Conservation (phyloP, 192 early-diverging fungal genomes). For the Rhizophagus prolifer region DNA sequence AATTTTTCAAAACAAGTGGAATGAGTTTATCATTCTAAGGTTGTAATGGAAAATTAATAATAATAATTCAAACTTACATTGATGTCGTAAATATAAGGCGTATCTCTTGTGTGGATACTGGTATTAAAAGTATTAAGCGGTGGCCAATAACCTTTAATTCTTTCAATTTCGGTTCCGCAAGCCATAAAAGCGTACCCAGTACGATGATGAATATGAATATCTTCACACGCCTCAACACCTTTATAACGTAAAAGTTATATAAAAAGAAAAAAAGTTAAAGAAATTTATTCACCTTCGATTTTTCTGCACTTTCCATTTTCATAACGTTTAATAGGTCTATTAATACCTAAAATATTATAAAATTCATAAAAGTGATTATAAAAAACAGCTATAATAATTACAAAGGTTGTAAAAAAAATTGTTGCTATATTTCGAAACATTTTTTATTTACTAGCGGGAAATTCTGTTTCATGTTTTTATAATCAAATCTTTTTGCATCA, state of each 20-base stretch:
- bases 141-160: constrained; percentile 46
- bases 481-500: too few relatives aligned
- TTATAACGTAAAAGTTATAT: too few relatives aligned
- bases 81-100: constrained; percentile 51
- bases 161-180: constrained; percentile 49
- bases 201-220: constrained; percentile 52
- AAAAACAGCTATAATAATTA: background rate
- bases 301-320: background rate
- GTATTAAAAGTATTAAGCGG: constrained; percentile 23
- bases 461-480: too few relatives aligned
- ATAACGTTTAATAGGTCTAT: background rate
- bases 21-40: constrained; percentile 44
- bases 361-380: background rate
- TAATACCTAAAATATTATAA: background rate
- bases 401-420: background rate
- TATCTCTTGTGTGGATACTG: constrained; percentile 36
- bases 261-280: too few relatives aligned
- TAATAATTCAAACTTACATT: constrained; percentile 40
- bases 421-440: background rate
- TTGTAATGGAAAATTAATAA: constrained; percentile 28
- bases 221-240: constrained; percentile 57
- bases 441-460: background rate
- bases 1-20: constrained; percentile 41
- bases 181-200: constrained; percentile 56
- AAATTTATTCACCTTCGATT: background rate